Evolutionary conservation across 2,329 filamentous ascomycete genomes (phyloP).

Genomic region (Paraphoma sp.): DNA sequence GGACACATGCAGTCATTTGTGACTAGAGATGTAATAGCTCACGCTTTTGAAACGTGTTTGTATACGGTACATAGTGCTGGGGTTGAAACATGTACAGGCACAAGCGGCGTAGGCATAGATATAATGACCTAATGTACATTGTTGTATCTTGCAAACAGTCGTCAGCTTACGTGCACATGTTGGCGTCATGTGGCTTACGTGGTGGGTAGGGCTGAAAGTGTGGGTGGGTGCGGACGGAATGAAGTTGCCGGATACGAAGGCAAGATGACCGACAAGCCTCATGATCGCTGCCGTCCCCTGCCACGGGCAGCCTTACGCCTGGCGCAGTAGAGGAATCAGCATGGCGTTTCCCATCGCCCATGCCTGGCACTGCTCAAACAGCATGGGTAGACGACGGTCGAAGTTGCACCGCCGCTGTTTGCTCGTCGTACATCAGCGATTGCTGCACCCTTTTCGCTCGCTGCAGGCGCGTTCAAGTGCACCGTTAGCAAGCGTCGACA

Average conservation of each 20-base stretch:
- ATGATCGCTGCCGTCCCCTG: background rate
- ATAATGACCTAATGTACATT: conserved; percentile 1
- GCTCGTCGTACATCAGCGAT: background rate
- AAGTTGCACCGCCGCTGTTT: background rate
- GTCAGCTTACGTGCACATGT: background rate
- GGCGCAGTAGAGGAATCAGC: background rate
- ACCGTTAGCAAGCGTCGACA: background rate
- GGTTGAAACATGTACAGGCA: background rate
- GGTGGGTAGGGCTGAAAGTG: background rate
- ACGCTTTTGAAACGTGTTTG: conserved; percentile 20
- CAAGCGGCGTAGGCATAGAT: background rate
- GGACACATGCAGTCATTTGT: conserved; percentile 20
- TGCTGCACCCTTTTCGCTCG: background rate
- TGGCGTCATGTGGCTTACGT: background rate
- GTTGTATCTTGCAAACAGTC: background rate
- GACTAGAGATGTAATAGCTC: conserved; percentile 41
- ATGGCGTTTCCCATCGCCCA: background rate
- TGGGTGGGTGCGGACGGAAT: background rate
- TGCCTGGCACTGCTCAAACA: background rate
- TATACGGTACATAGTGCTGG: background rate
- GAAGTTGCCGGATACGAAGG: background rate
- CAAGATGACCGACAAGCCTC: conserved; percentile 1
- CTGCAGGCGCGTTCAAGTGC: background rate
- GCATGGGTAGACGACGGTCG: background rate
- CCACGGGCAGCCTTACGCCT: background rate